These are phyloP conservation scores for Emydomyces testavorans DNA, from an alignment of 2,329 filamentous ascomycete species.

Conservation along the genomic window DNA sequence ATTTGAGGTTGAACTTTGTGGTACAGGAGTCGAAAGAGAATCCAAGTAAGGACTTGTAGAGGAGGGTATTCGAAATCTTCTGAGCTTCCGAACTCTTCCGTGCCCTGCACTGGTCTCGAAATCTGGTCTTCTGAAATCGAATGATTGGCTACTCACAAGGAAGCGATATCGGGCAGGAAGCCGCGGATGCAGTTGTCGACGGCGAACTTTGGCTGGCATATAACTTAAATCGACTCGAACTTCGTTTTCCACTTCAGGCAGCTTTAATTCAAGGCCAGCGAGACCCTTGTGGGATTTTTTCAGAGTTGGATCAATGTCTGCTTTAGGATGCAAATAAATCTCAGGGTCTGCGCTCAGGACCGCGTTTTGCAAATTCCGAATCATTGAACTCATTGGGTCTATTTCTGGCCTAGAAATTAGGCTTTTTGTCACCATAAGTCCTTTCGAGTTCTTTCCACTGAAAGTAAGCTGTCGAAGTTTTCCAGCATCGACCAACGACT, in stretches of 20 bases:
- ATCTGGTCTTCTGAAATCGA: background rate
- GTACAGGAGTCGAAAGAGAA: constrained; percentile 4
- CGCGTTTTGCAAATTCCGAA: constrained; percentile 40
- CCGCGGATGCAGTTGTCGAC: constrained; percentile 6
- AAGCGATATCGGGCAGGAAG: background rate
- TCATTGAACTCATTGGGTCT: constrained; percentile 33
- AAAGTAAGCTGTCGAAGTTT: constrained; percentile 45
- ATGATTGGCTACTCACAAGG: background rate
- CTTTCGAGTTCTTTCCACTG: constrained; percentile 39
- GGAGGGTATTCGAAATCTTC: constrained; percentile 1
- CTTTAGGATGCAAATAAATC: constrained; percentile 37
- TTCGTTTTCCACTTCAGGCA: constrained; percentile 26
- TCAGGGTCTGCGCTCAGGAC: constrained; percentile 38
- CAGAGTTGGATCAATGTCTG: constrained; percentile 29
- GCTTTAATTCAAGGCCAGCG: constrained; percentile 9
- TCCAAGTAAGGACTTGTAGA: constrained; percentile 11
- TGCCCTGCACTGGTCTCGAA: background rate
- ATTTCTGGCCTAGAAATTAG: constrained; percentile 41
- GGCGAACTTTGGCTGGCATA: constrained; percentile 25
- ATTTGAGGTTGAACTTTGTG: background rate
- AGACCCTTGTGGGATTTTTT: constrained; percentile 21
- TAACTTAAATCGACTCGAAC: constrained; percentile 29
- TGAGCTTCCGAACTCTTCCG: constrained; percentile 3
- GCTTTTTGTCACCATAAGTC: constrained; percentile 39
- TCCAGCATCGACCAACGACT: constrained; percentile 39